A percentile compares a stretch with the other conserved stretches of the same genome.
Conservation (phyloP, 1,284 basidiomycete genomes). For the Cutaneotrichosporon dermatis region DNA sequence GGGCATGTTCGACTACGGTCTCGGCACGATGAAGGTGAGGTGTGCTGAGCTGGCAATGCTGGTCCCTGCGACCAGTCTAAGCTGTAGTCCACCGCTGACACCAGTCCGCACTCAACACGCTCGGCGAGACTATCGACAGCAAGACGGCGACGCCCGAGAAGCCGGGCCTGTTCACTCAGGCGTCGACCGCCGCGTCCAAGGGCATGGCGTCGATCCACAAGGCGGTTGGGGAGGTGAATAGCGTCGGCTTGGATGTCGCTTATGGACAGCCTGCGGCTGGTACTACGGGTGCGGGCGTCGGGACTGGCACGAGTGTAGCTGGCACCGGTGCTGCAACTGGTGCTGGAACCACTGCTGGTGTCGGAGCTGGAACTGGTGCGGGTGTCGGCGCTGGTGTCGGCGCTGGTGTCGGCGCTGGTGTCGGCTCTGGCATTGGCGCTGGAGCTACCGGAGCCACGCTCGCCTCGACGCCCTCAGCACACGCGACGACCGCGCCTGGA, state of each 20-base stretch:
- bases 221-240: constrained; percentile 3
- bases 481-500: background rate
- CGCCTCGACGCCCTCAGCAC: no score
- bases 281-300: background rate
- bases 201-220: constrained; percentile 31
- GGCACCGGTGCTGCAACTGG: background rate
- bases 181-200: constrained; percentile 31
- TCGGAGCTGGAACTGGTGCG: background rate
- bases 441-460: no score
- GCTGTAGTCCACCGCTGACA: background rate
- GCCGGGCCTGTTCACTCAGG: constrained; percentile 44
- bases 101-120: constrained; percentile 36
- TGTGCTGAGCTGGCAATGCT: background rate
- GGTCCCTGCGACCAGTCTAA: no score
- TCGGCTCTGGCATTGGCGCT: no score
- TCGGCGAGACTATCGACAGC: constrained; percentile 42
- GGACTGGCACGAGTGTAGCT: no score
- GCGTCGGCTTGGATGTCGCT: constrained; percentile 8
- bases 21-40: constrained; percentile 32
- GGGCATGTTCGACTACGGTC: constrained; percentile 31
- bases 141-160: constrained; percentile 42
- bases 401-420: no score
- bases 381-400: no score
- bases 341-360: constrained; percentile 1
- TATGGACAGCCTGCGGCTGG: background rate